Conservation (phyloP, 805 yeast species). For the Myxozyma geophila region DNA sequence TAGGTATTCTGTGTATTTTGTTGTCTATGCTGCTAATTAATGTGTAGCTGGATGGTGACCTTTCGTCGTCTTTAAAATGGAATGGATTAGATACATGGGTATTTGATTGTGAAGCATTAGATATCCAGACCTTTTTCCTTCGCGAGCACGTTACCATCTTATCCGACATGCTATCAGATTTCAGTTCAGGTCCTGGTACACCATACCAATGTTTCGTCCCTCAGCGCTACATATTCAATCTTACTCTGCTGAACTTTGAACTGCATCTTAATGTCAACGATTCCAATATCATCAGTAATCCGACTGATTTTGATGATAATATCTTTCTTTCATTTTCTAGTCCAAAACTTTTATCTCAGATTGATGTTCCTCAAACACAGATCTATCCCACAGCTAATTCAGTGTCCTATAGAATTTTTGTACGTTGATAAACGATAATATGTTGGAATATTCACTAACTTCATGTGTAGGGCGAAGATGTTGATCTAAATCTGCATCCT, state of each 20-base stretch:
- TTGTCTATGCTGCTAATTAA: not conserved
- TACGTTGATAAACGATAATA: not conserved
- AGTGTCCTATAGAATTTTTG: conserved; percentile 31
- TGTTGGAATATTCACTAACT: not conserved
- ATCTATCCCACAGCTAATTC: conserved; percentile 41
- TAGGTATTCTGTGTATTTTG: not conserved
- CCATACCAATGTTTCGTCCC: conserved; percentile 83
- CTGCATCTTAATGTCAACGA: conserved; percentile 82
- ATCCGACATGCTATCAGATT: conserved; percentile 75
- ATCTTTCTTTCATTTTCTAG: conserved; percentile 77
- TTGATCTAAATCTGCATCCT: conserved; percentile 67
- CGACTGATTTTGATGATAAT: conserved; percentile 81
- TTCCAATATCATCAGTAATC: conserved; percentile 84
- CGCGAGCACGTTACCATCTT: conserved; percentile 81
- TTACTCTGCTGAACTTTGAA: conserved; percentile 62
- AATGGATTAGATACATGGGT: conserved; percentile 76
- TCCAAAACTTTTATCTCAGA: conserved; percentile 52
- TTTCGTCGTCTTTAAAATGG: conserved; percentile 81
- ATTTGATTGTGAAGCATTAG: conserved; percentile 57
- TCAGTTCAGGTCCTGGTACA: conserved; percentile 64
- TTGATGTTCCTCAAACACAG: conserved; percentile 62
- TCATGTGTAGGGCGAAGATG: conserved; percentile 4
- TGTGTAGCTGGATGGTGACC: conserved; percentile 55
- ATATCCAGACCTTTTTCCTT: conserved; percentile 65
- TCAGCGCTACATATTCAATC: conserved; percentile 60